phyloP scores from a whole-genome alignment of 306 rosid species.

The Astragalus membranaceus region DNA sequence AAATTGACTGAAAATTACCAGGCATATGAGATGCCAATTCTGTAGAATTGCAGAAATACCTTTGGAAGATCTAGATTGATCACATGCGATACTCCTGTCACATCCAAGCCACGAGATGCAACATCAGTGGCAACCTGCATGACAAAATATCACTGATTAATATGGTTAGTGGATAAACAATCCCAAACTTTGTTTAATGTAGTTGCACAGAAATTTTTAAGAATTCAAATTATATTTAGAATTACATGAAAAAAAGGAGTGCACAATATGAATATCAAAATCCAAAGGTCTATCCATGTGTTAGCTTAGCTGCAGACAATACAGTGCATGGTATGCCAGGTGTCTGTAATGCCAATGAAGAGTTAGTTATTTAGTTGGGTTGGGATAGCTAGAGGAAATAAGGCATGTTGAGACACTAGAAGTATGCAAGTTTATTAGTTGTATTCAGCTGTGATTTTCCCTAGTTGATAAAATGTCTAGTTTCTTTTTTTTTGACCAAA shows the following conservation, averaged over 20 bases:
- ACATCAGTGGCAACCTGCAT: slow-evolving; percentile 87
- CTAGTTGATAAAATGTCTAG: background rate
- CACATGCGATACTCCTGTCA: slow-evolving; percentile 85
- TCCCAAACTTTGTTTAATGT: background rate
- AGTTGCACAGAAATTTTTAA: background rate
- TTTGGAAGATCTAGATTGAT: slow-evolving; percentile 89
- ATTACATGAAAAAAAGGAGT: background rate
- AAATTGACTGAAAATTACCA: slow-evolving; percentile 42
- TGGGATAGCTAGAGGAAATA: background rate
- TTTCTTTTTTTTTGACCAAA: too few species aligned
- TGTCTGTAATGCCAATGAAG: too few species aligned
- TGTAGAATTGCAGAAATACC: slow-evolving; percentile 39
- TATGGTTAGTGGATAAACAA: background rate
- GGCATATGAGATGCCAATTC: slow-evolving; percentile 36
- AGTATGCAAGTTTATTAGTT: background rate
- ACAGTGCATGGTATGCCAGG: background rate
- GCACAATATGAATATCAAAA: background rate
- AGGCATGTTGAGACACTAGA: background rate
- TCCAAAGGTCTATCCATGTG: background rate
- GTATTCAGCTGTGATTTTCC: background rate
- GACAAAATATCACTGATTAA: slow-evolving; percentile 9
- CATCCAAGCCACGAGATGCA: slow-evolving; percentile 92
- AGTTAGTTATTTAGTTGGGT: background rate
- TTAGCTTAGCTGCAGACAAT: background rate
- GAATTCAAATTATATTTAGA: background rate